phyloP scores from a whole-genome alignment of 2,329 filamentous ascomycete genomes.

The Monosporascus sp. region DNA sequence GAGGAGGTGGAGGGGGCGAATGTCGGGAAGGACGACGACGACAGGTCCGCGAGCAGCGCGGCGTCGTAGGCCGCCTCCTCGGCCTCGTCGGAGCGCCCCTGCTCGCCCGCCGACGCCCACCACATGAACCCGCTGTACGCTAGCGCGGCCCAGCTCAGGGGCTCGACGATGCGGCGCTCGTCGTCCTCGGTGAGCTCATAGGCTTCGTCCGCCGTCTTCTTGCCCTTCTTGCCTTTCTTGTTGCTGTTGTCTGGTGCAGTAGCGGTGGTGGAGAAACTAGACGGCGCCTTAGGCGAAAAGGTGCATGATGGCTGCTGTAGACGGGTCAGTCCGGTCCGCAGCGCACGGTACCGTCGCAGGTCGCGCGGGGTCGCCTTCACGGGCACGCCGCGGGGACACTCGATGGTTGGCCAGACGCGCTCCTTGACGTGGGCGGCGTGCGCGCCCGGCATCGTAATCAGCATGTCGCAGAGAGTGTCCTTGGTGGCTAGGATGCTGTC shows the following conservation, averaged over 20 bases:
- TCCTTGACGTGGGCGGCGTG: slow-evolving; percentile 52
- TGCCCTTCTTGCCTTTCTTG: slow-evolving; percentile 12
- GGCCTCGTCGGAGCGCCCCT: slow-evolving; percentile 53
- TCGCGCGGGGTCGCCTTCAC: slow-evolving; percentile 89
- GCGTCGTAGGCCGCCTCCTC: slow-evolving; percentile 53
- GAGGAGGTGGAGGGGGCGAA: slow-evolving; percentile 7
- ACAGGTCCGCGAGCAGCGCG: slow-evolving; percentile 49
- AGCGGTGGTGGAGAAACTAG: slow-evolving; percentile 13
- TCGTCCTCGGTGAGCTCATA: slow-evolving; percentile 36
- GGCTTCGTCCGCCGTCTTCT: slow-evolving; percentile 23
- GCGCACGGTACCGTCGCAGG: slow-evolving; percentile 68
- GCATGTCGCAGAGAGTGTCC: slow-evolving; percentile 78
- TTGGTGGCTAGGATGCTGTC: slow-evolving; percentile 90
- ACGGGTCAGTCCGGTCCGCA: slow-evolving; percentile 58
- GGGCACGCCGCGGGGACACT: slow-evolving; percentile 55
- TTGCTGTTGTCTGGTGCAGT: slow-evolving; percentile 8
- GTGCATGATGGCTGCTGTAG: slow-evolving; percentile 24
- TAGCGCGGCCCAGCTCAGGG: slow-evolving; percentile 63
- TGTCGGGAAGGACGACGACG: slow-evolving; percentile 12
- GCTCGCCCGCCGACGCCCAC: slow-evolving; percentile 82
- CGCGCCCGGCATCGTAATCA: slow-evolving; percentile 72
- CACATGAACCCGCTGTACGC: slow-evolving; percentile 83
- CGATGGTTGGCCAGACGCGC: slow-evolving; percentile 71
- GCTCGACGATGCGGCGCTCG: slow-evolving; percentile 54
- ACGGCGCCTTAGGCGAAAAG: slow-evolving; percentile 7